These are phyloP conservation scores for Pichia sp. DNA, from an alignment of 1,139 yeast species.

Conservation along the genomic window DNA sequence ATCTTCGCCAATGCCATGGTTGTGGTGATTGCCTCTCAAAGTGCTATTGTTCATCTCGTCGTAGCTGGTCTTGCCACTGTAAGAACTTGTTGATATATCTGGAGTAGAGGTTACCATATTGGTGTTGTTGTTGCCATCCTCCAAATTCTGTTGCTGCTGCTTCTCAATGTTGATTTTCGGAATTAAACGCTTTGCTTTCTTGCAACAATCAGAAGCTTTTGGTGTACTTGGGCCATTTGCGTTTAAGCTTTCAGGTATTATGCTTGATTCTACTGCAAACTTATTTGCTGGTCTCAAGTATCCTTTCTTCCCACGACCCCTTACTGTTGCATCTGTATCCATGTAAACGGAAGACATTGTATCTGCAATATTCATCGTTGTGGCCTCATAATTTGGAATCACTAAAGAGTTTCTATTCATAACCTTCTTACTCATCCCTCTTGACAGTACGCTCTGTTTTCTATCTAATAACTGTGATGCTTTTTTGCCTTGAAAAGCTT, in stretches of 20 bases:
- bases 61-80: neutral
- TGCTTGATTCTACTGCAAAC: constrained; percentile 11
- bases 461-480: constrained; percentile 9
- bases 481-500: constrained; percentile 18
- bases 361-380: constrained; percentile 8
- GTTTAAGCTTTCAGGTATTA: neutral
- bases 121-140: neutral
- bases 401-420: constrained; percentile 10
- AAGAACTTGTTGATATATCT: neutral
- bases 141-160: neutral
- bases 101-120: constrained; percentile 1
- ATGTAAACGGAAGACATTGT: constrained; percentile 13
- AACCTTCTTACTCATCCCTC: constrained; percentile 3
- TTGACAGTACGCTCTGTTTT: neutral
- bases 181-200: neutral
- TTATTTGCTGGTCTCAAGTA: constrained; percentile 12
- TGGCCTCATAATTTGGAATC: constrained; percentile 12
- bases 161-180: constrained; percentile 6
- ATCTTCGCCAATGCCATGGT: neutral
- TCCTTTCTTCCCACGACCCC: constrained; percentile 11
- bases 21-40: neutral
- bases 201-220: neutral
- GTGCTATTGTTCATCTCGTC: neutral
- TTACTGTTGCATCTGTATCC: neutral
- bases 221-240: neutral